Evolutionary conservation across 2,329 filamentous ascomycete species (phyloP).

Genomic region (Xylaria sp.): DNA sequence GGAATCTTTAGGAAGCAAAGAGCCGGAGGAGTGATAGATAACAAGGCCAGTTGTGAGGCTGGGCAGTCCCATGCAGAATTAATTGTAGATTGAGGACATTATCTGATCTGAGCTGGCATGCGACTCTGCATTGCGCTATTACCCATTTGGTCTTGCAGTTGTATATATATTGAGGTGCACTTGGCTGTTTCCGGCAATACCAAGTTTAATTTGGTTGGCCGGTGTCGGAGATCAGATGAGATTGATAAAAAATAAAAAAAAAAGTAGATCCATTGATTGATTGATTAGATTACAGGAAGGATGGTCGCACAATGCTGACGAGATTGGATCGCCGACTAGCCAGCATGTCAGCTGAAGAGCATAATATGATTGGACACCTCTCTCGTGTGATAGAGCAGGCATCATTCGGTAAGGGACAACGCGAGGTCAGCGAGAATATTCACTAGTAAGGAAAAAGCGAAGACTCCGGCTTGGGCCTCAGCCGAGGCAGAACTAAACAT

Average conservation of each 20-base stretch:
- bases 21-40: neutral
- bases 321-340: neutral
- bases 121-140: neutral
- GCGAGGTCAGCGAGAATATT: neutral
- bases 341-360: neutral
- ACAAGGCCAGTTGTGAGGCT: constrained; percentile 5
- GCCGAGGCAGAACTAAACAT: neutral
- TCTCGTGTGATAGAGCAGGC: neutral
- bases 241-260: constrained; percentile 42
- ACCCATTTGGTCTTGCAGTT: neutral
- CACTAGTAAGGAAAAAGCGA: neutral
- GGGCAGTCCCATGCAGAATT: constrained; percentile 1
- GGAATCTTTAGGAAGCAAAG: neutral
- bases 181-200: constrained; percentile 25
- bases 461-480: neutral
- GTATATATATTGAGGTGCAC: constrained; percentile 10
- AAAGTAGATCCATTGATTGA: constrained; percentile 42
- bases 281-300: constrained; percentile 48
- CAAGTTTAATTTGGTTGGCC: constrained; percentile 7
- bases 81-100: neutral
- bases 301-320: constrained; percentile 19
- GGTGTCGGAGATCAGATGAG: constrained; percentile 46
- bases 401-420: neutral
- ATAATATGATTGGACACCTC: constrained; percentile 5
- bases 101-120: neutral